Percentiles rank a stretch among this genome's conserved stretches.
Conservation (phyloP, 2,329 filamentous ascomycete species). For the Trichophyton simii region DNA sequence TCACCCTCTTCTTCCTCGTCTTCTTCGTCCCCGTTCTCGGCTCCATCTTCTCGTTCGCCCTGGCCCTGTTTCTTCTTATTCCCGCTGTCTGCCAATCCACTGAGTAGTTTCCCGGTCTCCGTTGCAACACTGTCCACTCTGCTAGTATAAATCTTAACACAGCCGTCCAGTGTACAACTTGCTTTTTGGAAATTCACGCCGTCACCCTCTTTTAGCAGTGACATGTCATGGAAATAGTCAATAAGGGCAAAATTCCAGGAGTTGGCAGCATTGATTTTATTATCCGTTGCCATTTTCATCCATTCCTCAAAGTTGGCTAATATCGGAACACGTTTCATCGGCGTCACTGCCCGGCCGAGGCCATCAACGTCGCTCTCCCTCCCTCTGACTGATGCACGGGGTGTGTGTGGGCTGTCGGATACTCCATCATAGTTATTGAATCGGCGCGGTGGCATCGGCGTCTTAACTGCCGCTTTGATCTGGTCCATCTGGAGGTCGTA, state of each 20-base stretch:
- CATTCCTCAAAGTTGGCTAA: slow-evolving; percentile 98
- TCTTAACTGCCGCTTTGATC: slow-evolving; percentile 55
- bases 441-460: slow-evolving; percentile 20
- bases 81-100: slow-evolving; percentile 67
- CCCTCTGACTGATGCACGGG: slow-evolving; percentile 26
- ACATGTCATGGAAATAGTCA: slow-evolving; percentile 99
- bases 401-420: slow-evolving; percentile 39
- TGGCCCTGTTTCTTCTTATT: slow-evolving; percentile 57
- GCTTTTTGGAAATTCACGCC: slow-evolving; percentile 98
- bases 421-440: slow-evolving; percentile 26
- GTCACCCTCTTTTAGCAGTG: slow-evolving; percentile 85
- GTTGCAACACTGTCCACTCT: slow-evolving; percentile 96
- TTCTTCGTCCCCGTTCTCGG: slow-evolving; percentile 51
- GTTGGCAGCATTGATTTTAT: slow-evolving; percentile 96
- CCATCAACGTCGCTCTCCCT: slow-evolving; percentile 43
- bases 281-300: slow-evolving; percentile 99
- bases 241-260: slow-evolving; percentile 99
- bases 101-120: slow-evolving; percentile 88
- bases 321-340: slow-evolving; percentile 90
- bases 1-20: slow-evolving; percentile 17
- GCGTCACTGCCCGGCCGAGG: slow-evolving; percentile 66
- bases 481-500: slow-evolving; percentile 88
- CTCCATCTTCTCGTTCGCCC: slow-evolving; percentile 50
- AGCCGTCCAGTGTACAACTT: slow-evolving; percentile 92
- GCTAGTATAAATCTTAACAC: slow-evolving; percentile 98